Conservation (phyloP, 768 basidiomycete species). For the Hebeloma cylindrosporum region DNA sequence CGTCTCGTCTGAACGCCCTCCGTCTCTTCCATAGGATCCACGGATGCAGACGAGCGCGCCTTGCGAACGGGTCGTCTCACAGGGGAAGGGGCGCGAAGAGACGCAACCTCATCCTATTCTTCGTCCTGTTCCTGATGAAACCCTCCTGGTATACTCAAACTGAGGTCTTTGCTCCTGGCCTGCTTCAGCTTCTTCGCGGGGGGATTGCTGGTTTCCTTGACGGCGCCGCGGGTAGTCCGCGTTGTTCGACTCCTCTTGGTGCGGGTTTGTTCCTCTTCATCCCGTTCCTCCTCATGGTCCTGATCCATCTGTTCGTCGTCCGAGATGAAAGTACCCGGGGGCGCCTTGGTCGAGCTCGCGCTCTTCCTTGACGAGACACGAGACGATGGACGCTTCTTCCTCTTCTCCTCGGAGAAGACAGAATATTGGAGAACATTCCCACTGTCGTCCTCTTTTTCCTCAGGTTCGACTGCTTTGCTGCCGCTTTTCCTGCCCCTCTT, state of each 20-base stretch:
- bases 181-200: conserved; percentile 25
- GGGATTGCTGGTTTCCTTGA: conserved; percentile 13
- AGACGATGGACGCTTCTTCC: conserved; percentile 19
- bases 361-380: conserved; percentile 26
- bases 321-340: conserved; percentile 19
- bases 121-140: conserved; percentile 35
- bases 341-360: conserved; percentile 38
- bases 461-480: no score
- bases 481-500: conserved; percentile 12
- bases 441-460: conserved; percentile 21
- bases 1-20: conserved; percentile 40
- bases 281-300: conserved; percentile 14
- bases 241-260: conserved; percentile 13
- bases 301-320: conserved; percentile 30
- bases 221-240: conserved; percentile 1
- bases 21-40: conserved; percentile 32
- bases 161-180: conserved; percentile 16
- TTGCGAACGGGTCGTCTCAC: conserved; percentile 20
- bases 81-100: conserved; percentile 37
- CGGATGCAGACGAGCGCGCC: conserved; percentile 30
- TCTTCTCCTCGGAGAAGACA: conserved; percentile 25
- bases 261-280: no score
- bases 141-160: conserved; percentile 43
- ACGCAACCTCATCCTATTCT: conserved; percentile 39
- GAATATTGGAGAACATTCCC: conserved; percentile 27